A percentile compares a stretch with the other conserved stretches of the same genome.
Conservation (phyloP, 2,329 filamentous ascomycete species). For the Alternaria sp. region DNA sequence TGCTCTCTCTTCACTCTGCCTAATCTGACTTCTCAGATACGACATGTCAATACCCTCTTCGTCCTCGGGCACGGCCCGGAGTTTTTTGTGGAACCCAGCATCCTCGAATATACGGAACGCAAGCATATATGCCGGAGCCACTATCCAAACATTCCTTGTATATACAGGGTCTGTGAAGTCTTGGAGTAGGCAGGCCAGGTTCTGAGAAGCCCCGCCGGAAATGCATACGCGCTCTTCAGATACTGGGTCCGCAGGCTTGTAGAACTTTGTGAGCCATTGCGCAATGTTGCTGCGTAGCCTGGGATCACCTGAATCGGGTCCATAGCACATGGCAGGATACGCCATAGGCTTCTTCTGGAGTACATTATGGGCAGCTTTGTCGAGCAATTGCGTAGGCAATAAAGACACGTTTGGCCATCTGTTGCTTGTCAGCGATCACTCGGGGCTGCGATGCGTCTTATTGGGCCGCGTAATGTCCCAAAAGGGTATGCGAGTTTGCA, state of each 20-base stretch:
- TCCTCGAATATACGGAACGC: constrained; percentile 87
- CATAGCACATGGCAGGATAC: constrained; percentile 76
- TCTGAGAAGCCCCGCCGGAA: constrained; percentile 86
- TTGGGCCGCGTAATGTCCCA: constrained; percentile 27
- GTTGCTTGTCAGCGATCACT: constrained; percentile 26
- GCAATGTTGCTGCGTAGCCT: constrained; percentile 71
- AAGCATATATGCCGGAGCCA: constrained; percentile 85
- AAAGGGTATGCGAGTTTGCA: constrained; percentile 16
- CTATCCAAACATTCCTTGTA: constrained; percentile 80
- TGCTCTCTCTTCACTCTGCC: constrained; percentile 58
- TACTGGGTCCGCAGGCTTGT: constrained; percentile 58
- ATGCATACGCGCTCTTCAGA: constrained; percentile 73
- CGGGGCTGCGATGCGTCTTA: constrained; percentile 1
- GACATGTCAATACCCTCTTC: constrained; percentile 77
- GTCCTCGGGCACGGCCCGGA: constrained; percentile 79
- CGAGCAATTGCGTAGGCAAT: constrained; percentile 70
- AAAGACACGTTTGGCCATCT: constrained; percentile 74
- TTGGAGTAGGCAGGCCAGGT: constrained; percentile 76
- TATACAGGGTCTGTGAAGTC: constrained; percentile 81
- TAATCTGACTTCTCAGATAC: constrained; percentile 62
- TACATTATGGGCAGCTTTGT: constrained; percentile 66
- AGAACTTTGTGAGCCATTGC: constrained; percentile 73
- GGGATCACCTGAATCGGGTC: constrained; percentile 71
- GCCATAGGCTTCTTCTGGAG: constrained; percentile 68
- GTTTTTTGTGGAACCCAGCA: constrained; percentile 70